These are phyloP conservation scores for Apiospora hydei DNA, from an alignment of 2,329 filamentous ascomycete species.

Conservation along the genomic window DNA sequence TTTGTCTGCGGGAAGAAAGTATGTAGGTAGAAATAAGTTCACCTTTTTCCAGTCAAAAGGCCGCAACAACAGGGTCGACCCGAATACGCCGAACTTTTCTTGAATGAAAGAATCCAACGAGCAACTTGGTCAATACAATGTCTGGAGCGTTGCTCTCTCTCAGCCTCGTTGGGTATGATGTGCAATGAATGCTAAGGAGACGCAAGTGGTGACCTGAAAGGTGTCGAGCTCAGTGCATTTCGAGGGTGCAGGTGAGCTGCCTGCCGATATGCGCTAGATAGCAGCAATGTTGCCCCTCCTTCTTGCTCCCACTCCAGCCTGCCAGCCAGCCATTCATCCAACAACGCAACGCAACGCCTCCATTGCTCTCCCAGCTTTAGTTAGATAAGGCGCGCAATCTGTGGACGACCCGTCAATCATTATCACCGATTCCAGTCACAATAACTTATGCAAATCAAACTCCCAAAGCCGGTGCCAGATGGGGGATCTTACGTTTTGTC, in stretches of 20 bases:
- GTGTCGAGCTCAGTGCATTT: conserved; percentile 8
- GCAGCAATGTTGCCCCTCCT: conserved; percentile 16
- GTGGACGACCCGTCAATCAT: neutral
- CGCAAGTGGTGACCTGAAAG: conserved; percentile 18
- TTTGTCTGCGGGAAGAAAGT: neutral
- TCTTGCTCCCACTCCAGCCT: neutral
- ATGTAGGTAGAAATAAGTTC: neutral
- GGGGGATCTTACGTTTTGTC: no score
- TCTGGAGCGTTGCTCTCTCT: neutral
- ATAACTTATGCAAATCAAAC: neutral
- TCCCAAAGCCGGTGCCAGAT: no score
- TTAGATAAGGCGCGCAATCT: neutral
- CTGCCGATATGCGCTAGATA: conserved; percentile 5
- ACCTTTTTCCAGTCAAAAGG: neutral
- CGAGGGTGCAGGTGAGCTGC: conserved; percentile 4
- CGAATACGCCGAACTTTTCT: neutral
- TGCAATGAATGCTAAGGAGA: neutral
- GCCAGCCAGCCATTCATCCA: neutral
- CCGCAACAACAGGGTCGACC: neutral
- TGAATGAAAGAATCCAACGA: neutral
- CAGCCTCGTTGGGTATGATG: conserved; percentile 6
- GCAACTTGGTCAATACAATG: neutral
- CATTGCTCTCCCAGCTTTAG: neutral
- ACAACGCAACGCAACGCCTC: neutral
- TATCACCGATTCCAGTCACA: neutral